These are phyloP conservation scores for Penicillium paradoxum DNA, from an alignment of 495 filamentous ascomycete species.

Conservation along the genomic window DNA sequence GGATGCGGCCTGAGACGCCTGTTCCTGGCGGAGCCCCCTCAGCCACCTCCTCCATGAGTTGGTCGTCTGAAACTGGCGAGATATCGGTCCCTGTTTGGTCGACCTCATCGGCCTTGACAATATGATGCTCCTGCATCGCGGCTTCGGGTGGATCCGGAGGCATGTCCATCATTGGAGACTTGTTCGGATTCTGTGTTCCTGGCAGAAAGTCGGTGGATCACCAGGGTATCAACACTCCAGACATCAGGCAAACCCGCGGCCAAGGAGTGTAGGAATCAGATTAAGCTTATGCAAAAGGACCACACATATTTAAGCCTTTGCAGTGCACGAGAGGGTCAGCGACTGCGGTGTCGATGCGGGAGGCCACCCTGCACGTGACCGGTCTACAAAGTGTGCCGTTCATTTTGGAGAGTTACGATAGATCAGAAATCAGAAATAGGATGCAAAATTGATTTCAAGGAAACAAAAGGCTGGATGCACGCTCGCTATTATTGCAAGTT, in stretches of 20 bases:
- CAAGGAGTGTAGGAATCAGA: neutral
- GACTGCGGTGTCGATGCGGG: conserved; percentile 7
- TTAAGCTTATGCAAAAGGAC: neutral
- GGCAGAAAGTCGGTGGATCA: conserved; percentile 9
- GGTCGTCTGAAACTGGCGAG: conserved; percentile 43
- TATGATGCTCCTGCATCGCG: conserved; percentile 34
- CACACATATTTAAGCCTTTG: neutral
- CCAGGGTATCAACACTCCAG: conserved; percentile 3
- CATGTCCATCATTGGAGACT: conserved; percentile 28
- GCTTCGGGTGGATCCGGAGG: conserved; percentile 17
- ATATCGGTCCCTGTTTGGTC: conserved; percentile 53
- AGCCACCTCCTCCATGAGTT: conserved; percentile 45
- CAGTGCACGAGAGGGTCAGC: neutral
- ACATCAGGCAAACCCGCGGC: conserved; percentile 10
- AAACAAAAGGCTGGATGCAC: neutral
- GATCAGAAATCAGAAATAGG: too few species aligned
- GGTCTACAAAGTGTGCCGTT: neutral
- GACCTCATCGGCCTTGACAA: conserved; percentile 52
- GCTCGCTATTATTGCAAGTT: neutral
- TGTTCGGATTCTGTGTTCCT: neutral
- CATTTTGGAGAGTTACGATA: too few species aligned
- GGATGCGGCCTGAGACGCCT: conserved; percentile 21
- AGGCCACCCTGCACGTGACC: neutral
- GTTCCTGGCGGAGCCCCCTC: conserved; percentile 46
- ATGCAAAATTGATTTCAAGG: neutral